Conservation (phyloP, 345 rosid species). For the Aurinia saxatilis region DNA sequence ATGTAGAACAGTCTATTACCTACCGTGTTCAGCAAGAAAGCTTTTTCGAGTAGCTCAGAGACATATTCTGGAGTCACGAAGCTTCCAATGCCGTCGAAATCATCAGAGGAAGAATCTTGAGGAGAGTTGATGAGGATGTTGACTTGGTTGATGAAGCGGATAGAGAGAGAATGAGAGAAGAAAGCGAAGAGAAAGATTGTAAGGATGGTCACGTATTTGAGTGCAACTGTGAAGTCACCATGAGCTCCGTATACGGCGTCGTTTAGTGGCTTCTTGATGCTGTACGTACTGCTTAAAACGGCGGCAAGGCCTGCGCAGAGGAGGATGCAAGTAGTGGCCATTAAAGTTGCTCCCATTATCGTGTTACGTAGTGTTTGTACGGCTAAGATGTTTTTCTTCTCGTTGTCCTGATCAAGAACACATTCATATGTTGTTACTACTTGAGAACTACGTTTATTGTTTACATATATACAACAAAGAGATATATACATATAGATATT, state of each 20-base stretch:
- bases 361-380: constrained; percentile 84
- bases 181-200: constrained; percentile 73
- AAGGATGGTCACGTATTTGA: constrained; percentile 72
- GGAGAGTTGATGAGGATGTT: constrained; percentile 75
- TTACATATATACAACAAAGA: not conserved
- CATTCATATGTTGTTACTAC: not conserved
- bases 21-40: constrained; percentile 57
- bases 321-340: constrained; percentile 94
- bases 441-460: too few species aligned
- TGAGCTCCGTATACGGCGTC: constrained; percentile 75
- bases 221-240: constrained; percentile 76
- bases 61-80: constrained; percentile 50
- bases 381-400: constrained; percentile 86
- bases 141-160: constrained; percentile 78
- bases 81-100: constrained; percentile 14
- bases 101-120: constrained; percentile 20
- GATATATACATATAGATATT: not conserved
- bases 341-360: constrained; percentile 88
- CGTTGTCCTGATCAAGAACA: constrained; percentile 59
- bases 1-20: constrained; percentile 86
- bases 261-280: constrained; percentile 72
- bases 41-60: constrained; percentile 54
- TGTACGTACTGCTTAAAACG: constrained; percentile 87
- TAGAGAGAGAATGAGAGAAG: constrained; percentile 76
- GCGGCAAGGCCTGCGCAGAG: constrained; percentile 80